phyloP scores from a whole-genome alignment of 805 yeast genomes.

The Barnettozyma californica region DNA sequence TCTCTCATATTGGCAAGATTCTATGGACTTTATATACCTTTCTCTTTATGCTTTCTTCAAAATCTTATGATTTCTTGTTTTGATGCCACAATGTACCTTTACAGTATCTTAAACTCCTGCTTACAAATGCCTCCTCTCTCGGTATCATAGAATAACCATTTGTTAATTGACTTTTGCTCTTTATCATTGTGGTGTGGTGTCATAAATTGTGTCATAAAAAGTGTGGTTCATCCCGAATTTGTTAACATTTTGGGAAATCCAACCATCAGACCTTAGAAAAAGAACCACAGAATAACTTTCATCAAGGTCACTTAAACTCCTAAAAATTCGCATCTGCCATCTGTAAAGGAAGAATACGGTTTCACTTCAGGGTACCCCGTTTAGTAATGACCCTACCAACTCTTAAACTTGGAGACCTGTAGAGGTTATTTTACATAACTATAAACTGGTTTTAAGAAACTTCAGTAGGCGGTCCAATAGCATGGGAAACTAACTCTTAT shows the following conservation, averaged over 20 bases:
- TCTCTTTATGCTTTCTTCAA: too few species aligned
- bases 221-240: constrained; percentile 4
- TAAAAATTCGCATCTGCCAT: too few species aligned
- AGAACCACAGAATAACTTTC: too few species aligned
- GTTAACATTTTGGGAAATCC: background rate
- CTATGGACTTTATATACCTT: background rate
- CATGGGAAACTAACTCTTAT: too few species aligned
- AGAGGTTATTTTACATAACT: too few species aligned
- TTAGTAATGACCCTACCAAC: too few species aligned
- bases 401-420: too few species aligned
- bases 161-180: background rate
- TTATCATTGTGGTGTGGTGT: background rate
- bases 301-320: too few species aligned
- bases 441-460: too few species aligned
- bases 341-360: too few species aligned
- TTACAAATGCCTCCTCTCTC: background rate
- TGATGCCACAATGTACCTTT: background rate
- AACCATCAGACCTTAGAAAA: background rate
- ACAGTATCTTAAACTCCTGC: background rate
- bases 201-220: background rate
- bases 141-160: background rate
- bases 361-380: too few species aligned
- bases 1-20: background rate
- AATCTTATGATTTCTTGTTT: background rate
- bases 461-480: too few species aligned